Evolutionary conservation across 2,329 filamentous ascomycete species (phyloP).

Genomic region (Daldinia sp.): DNA sequence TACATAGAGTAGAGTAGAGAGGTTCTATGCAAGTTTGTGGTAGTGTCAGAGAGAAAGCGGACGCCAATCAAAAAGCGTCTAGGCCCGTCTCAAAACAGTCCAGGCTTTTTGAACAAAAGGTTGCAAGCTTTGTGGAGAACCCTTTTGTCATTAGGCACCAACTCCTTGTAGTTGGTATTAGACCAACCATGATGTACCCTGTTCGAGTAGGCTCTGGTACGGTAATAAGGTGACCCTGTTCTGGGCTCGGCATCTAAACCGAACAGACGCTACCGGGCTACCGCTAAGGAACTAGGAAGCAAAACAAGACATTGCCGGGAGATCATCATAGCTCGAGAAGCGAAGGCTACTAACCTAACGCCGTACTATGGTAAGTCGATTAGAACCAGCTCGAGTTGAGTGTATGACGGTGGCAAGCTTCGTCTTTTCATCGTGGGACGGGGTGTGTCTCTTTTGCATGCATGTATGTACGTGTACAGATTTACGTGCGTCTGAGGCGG

Average conservation of each 20-base stretch:
- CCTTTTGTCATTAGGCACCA: constrained; percentile 32
- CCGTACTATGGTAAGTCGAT: too few relatives aligned
- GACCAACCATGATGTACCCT: constrained; percentile 37
- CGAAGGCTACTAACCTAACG: neutral
- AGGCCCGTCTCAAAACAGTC: constrained; percentile 38
- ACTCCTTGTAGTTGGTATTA: constrained; percentile 31
- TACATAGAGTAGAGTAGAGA: neutral
- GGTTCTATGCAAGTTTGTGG: neutral
- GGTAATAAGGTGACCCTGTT: constrained; percentile 37
- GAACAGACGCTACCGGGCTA: constrained; percentile 18
- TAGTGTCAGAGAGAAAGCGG: neutral
- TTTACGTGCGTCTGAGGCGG: constrained; percentile 5
- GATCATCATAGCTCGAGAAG: constrained; percentile 2
- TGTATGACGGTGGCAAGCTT: neutral
- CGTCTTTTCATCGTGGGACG: neutral
- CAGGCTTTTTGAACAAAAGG: constrained; percentile 24
- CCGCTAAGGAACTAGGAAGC: constrained; percentile 20
- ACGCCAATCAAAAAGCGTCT: constrained; percentile 35
- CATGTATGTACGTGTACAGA: constrained; percentile 1
- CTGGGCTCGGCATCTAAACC: constrained; percentile 34
- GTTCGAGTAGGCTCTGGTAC: constrained; percentile 35
- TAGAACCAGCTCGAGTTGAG: too few relatives aligned
- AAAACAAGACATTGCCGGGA: constrained; percentile 17
- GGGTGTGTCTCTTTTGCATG: neutral
- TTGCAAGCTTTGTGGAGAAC: constrained; percentile 40